These are phyloP conservation scores for Sordaria brevicollis DNA, from an alignment of 495 filamentous ascomycete genomes.

Conservation along the genomic window DNA sequence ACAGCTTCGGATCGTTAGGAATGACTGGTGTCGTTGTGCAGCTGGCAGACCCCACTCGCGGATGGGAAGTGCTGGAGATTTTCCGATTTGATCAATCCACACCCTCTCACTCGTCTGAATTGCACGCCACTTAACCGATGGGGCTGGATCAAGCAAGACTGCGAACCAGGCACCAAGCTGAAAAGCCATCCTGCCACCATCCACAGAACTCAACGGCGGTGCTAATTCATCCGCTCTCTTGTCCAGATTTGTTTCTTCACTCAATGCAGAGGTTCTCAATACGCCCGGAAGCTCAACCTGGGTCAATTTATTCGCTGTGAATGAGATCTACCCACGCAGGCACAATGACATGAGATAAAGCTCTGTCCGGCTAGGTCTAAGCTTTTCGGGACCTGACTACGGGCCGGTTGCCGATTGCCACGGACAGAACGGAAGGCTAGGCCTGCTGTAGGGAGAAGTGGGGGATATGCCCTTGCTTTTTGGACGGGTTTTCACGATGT, in stretches of 20 bases:
- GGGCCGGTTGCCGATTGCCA: background rate
- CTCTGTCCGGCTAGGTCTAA: background rate
- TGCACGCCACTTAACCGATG: background rate
- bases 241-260: too few species aligned
- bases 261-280: too few species aligned
- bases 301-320: background rate
- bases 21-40: background rate
- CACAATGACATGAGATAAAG: background rate
- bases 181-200: background rate
- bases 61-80: background rate
- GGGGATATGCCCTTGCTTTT: background rate
- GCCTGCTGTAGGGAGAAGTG: background rate
- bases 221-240: background rate
- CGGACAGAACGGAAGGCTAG: background rate
- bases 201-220: background rate
- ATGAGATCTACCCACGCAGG: background rate
- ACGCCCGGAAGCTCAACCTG: too few species aligned
- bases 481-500: constrained; percentile 3
- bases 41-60: constrained; percentile 1
- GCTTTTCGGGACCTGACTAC: background rate
- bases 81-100: background rate
- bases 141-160: background rate
- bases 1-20: background rate
- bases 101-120: background rate
- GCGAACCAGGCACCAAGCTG: background rate